Percentiles rank a stretch among this genome's conserved stretches.
These are phyloP conservation scores for Trichoderma atrobrunneum DNA, from an alignment of 2,329 filamentous ascomycete species.

Conservation along the genomic window DNA sequence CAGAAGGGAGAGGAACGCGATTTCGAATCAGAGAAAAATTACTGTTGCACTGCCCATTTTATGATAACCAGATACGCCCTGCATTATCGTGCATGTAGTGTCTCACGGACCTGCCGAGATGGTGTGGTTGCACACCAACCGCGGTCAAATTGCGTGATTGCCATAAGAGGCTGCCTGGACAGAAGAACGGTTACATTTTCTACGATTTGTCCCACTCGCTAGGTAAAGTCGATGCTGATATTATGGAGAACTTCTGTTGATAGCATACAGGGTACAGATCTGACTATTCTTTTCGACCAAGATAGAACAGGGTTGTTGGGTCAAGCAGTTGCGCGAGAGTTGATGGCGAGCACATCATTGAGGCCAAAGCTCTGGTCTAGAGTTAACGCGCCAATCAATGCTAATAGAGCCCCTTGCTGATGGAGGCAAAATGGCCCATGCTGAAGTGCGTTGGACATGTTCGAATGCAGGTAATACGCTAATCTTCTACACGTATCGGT, in stretches of 20 bases:
- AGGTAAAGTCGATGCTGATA: neutral
- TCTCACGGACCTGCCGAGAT: conserved; percentile 5
- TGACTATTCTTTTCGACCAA: neutral
- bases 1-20: neutral
- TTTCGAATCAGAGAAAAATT: neutral
- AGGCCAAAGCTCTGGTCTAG: neutral
- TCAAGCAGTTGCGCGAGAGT: neutral
- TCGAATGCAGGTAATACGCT: neutral
- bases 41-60: neutral
- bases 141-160: conserved; percentile 15
- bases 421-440: neutral
- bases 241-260: neutral
- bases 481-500: neutral
- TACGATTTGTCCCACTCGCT: neutral
- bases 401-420: neutral
- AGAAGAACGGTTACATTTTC: neutral
- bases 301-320: neutral
- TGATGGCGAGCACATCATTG: conserved; percentile 1
- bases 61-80: neutral
- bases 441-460: neutral
- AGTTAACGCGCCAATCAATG: neutral
- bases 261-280: neutral
- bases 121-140: conserved; percentile 15
- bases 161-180: neutral
- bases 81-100: neutral